phyloP scores from a whole-genome alignment of 352 stramenopile genomes.

The Phytopythium sindhum region DNA sequence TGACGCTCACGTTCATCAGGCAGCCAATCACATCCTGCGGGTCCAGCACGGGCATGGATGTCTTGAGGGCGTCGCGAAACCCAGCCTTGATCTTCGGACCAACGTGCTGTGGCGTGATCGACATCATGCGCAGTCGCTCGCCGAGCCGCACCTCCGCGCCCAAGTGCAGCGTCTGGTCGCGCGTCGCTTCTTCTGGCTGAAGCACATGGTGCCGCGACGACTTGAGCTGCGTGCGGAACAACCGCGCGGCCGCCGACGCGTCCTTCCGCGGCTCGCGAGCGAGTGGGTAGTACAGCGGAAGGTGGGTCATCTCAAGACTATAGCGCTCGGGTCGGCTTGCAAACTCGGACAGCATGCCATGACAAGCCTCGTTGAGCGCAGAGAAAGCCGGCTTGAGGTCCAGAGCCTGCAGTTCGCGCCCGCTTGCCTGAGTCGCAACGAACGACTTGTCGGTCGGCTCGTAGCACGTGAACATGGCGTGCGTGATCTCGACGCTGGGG shows the following conservation, averaged over 20 bases:
- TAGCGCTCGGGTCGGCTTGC: slow-evolving; percentile 54
- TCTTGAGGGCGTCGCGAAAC: slow-evolving; percentile 48
- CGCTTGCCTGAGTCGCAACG: slow-evolving; percentile 57
- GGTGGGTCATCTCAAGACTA: slow-evolving; percentile 55
- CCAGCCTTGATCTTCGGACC: slow-evolving; percentile 43
- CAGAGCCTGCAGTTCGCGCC: slow-evolving; percentile 54
- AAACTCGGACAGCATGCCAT: slow-evolving; percentile 72
- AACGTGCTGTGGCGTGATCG: slow-evolving; percentile 52
- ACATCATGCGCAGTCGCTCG: slow-evolving; percentile 78
- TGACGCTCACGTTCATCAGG: slow-evolving; percentile 58
- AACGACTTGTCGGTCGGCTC: slow-evolving; percentile 69
- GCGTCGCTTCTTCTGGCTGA: slow-evolving; percentile 53
- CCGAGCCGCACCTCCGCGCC: slow-evolving; percentile 49
- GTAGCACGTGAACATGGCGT: slow-evolving; percentile 84
- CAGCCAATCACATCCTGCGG: slow-evolving; percentile 64
- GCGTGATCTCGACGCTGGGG: slow-evolving; percentile 73
- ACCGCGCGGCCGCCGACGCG: slow-evolving; percentile 22
- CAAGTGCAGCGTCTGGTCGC: slow-evolving; percentile 50
- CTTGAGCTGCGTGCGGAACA: slow-evolving; percentile 30
- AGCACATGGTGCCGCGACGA: slow-evolving; percentile 64
- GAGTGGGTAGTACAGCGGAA: slow-evolving; percentile 75
- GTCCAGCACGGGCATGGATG: slow-evolving; percentile 54
- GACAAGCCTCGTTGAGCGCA: slow-evolving; percentile 69
- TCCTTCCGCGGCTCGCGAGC: slow-evolving; percentile 45
- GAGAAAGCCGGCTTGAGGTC: slow-evolving; percentile 72